phyloP scores from a whole-genome alignment of 345 rosid species.

The Populus ilicifolia region DNA sequence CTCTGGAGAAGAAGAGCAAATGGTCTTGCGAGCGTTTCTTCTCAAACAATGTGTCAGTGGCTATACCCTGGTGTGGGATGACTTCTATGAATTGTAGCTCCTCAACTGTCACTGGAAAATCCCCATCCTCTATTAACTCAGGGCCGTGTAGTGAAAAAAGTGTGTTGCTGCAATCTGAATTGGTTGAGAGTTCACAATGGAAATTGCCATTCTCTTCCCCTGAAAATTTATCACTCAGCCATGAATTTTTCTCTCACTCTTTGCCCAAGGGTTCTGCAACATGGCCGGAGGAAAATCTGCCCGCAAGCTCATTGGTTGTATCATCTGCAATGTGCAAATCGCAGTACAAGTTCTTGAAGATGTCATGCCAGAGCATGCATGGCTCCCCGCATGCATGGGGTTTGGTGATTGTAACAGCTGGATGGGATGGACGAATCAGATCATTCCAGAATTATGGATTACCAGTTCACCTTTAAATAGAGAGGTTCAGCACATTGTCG shows the following conservation, averaged over 20 bases:
- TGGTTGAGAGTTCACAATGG: constrained; percentile 25
- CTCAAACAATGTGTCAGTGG: constrained; percentile 35
- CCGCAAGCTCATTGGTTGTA: constrained; percentile 13
- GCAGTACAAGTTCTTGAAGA: constrained; percentile 31
- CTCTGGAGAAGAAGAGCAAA: constrained; percentile 25
- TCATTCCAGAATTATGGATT: constrained; percentile 45
- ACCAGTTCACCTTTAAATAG: constrained; percentile 23
- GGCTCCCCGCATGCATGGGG: constrained; percentile 41
- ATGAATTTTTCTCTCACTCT: constrained; percentile 17
- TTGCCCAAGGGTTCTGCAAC: constrained; percentile 46
- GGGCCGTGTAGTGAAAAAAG: constrained; percentile 6
- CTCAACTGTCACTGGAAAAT: neutral
- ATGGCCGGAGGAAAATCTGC: constrained; percentile 58
- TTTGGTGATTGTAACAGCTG: constrained; percentile 40
- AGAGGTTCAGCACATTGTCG: neutral
- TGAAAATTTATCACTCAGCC: constrained; percentile 19
- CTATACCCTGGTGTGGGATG: constrained; percentile 35
- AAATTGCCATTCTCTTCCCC: constrained; percentile 26
- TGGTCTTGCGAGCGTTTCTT: constrained; percentile 37
- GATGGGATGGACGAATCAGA: constrained; percentile 45
- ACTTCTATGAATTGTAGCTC: neutral
- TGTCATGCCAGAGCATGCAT: constrained; percentile 21
- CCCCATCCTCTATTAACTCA: neutral
- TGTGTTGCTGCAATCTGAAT: constrained; percentile 9
- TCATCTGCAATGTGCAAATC: constrained; percentile 33